Conservation (phyloP, 148 eudicot genomes). For the Camellia lanceoleosa region DNA sequence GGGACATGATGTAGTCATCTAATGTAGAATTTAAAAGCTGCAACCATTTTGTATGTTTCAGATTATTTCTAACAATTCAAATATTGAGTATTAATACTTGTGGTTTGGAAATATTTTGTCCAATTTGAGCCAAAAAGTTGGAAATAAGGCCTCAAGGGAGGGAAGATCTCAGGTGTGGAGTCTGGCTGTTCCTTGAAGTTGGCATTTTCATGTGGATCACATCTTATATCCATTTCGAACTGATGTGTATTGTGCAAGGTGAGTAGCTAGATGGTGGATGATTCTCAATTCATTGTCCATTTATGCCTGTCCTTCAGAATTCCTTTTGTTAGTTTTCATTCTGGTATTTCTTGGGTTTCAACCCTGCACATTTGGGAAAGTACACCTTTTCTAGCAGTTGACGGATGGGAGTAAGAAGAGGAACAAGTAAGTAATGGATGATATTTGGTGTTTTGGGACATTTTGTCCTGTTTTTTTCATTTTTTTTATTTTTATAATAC, state of each 20-base stretch:
- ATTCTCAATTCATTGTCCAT: slow-evolving; percentile 39
- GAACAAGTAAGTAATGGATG: neutral
- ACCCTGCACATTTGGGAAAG: slow-evolving; percentile 25
- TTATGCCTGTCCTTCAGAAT: slow-evolving; percentile 10
- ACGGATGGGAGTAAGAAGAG: slow-evolving; percentile 10
- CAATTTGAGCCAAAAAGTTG: slow-evolving; percentile 32
- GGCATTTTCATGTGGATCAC: slow-evolving; percentile 25
- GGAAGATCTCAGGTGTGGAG: slow-evolving; percentile 20
- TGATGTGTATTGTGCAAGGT: slow-evolving; percentile 37
- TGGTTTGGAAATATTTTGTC: slow-evolving; percentile 19
- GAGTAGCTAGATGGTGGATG: slow-evolving; percentile 38
- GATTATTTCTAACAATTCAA: slow-evolving; percentile 20
- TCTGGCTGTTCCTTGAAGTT: slow-evolving; percentile 21
- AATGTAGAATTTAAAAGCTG: neutral
- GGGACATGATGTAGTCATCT: neutral
- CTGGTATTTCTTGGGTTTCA: slow-evolving; percentile 6
- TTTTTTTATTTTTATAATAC: neutral
- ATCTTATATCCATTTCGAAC: slow-evolving; percentile 32
- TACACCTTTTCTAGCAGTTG: slow-evolving; percentile 26
- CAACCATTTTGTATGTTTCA: slow-evolving; percentile 3
- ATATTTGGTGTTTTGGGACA: neutral
- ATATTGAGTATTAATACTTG: slow-evolving; percentile 31
- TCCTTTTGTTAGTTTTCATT: slow-evolving; percentile 5
- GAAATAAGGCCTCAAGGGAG: slow-evolving; percentile 31
- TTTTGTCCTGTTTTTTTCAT: no score